These are phyloP conservation scores for Diaporthe ampelina DNA, from an alignment of 2,329 filamentous ascomycete genomes.

Conservation along the genomic window DNA sequence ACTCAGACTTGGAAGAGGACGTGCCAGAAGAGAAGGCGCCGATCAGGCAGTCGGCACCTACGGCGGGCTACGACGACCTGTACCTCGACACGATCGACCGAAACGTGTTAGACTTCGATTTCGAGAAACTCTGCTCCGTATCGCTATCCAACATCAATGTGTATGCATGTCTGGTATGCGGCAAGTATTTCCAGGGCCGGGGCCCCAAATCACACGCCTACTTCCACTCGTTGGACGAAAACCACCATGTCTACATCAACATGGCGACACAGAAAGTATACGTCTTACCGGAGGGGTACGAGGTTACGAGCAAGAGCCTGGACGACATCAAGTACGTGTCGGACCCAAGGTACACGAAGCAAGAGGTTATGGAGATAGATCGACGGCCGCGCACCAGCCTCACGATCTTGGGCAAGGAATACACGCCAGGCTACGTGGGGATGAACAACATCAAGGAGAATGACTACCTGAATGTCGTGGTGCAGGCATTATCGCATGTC, in stretches of 20 bases:
- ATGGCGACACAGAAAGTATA: constrained; percentile 94
- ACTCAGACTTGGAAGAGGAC: constrained; percentile 56
- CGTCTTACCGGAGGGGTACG: constrained; percentile 95
- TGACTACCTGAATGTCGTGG: constrained; percentile 96
- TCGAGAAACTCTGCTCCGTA: constrained; percentile 97
- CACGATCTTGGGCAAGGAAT: constrained; percentile 86
- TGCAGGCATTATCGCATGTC: constrained; percentile 93
- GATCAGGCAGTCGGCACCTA: constrained; percentile 80
- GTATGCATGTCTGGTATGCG: constrained; percentile 96
- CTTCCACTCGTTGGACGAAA: constrained; percentile 94
- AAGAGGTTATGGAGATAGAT: constrained; percentile 86
- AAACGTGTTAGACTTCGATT: constrained; percentile 95
- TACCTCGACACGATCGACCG: constrained; percentile 98
- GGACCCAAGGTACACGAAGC: constrained; percentile 86
- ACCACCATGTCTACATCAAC: constrained; percentile 98
- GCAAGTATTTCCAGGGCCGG: constrained; percentile 96
- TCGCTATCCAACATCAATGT: constrained; percentile 98
- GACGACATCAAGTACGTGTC: constrained; percentile 99
- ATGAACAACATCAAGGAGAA: constrained; percentile 99
- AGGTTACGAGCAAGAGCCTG: constrained; percentile 92
- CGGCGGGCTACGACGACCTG: constrained; percentile 92
- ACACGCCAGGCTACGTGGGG: constrained; percentile 94
- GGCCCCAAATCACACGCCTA: constrained; percentile 97
- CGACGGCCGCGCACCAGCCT: constrained; percentile 73
- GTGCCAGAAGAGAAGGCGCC: constrained; percentile 58